A percentile compares a stretch with the other conserved stretches of the same genome.
Evolutionary conservation across 2,329 filamentous ascomycete genomes (phyloP).

Genomic region (Penicillium sp.): DNA sequence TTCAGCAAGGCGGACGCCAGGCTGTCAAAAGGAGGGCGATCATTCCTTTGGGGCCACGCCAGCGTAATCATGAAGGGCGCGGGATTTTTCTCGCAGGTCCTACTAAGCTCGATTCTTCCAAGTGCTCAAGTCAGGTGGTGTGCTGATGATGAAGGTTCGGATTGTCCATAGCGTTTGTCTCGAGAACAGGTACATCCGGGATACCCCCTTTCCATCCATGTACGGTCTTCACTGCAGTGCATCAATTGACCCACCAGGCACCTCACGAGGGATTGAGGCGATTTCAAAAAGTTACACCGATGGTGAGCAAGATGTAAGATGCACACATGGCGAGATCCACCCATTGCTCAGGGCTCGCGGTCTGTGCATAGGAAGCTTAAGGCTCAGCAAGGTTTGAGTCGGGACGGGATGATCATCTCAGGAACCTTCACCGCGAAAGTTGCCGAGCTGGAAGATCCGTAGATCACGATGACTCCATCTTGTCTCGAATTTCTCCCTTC

Average conservation of each 20-base stretch:
- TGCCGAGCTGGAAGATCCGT: neutral
- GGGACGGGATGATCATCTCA: slow-evolving; percentile 10
- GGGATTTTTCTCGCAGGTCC: slow-evolving; percentile 1
- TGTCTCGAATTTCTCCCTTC: slow-evolving; percentile 11
- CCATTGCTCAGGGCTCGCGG: neutral
- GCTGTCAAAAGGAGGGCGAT: slow-evolving; percentile 2
- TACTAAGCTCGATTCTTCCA: neutral
- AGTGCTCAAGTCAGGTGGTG: neutral
- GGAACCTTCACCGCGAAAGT: slow-evolving; percentile 6
- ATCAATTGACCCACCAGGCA: slow-evolving; percentile 8
- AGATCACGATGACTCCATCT: slow-evolving; percentile 9
- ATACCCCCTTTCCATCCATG: slow-evolving; percentile 1
- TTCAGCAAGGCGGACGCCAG: slow-evolving; percentile 15
- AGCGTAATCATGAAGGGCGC: slow-evolving; percentile 2
- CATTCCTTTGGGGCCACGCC: slow-evolving; percentile 2
- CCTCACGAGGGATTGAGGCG: slow-evolving; percentile 9
- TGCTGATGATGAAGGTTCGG: slow-evolving; percentile 5
- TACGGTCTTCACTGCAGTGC: neutral
- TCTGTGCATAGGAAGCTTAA: slow-evolving; percentile 7
- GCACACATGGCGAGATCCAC: slow-evolving; percentile 21
- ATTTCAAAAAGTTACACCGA: slow-evolving; percentile 19
- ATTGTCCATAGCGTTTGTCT: slow-evolving; percentile 5
- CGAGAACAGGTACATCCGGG: slow-evolving; percentile 4
- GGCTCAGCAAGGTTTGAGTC: slow-evolving; percentile 14
- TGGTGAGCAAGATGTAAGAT: slow-evolving; percentile 9